Conservation (phyloP, 225 moss, liverwort and hornwort species). For the Takakia lepidozioides region DNA sequence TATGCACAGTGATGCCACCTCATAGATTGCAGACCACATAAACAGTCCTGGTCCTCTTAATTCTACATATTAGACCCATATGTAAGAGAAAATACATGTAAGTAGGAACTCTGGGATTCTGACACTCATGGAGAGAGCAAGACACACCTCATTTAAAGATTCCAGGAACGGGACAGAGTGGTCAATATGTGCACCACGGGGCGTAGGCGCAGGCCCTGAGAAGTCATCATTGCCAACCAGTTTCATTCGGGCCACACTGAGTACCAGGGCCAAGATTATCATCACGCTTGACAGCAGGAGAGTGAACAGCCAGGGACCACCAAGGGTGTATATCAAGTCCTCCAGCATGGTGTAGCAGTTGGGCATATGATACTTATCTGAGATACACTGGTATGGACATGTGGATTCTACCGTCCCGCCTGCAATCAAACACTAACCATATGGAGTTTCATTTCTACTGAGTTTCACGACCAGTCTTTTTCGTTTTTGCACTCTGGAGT, state of each 20-base stretch:
- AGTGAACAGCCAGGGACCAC: constrained; percentile 91
- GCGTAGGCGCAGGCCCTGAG: constrained; percentile 76
- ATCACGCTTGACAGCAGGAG: constrained; percentile 70
- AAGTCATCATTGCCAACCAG: constrained; percentile 94
- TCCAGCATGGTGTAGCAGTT: constrained; percentile 94
- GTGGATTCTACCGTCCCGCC: constrained; percentile 64
- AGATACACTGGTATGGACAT: constrained; percentile 77
- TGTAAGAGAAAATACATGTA: too few relatives aligned
- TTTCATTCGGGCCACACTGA: constrained; percentile 95
- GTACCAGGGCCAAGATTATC: constrained; percentile 81
- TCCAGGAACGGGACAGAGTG: constrained; percentile 95
- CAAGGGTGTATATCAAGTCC: constrained; percentile 83
- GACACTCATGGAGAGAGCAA: too few relatives aligned
- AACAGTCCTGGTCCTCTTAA: too few relatives aligned
- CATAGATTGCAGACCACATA: too few relatives aligned
- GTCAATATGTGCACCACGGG: constrained; percentile 72
- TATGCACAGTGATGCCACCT: too few relatives aligned
- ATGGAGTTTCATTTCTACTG: too few relatives aligned
- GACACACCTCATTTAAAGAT: constrained; percentile 84
- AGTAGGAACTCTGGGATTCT: too few relatives aligned
- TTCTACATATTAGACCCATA: too few relatives aligned
- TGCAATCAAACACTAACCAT: constrained; percentile 18
- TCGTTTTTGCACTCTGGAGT: too few relatives aligned
- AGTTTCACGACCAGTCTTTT: too few relatives aligned
- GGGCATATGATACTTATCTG: constrained; percentile 88